A percentile compares a stretch with the other conserved stretches of the same genome.
phyloP scores from a whole-genome alignment of 2,329 filamentous ascomycete species.

The Ceratocystis cubensis region DNA sequence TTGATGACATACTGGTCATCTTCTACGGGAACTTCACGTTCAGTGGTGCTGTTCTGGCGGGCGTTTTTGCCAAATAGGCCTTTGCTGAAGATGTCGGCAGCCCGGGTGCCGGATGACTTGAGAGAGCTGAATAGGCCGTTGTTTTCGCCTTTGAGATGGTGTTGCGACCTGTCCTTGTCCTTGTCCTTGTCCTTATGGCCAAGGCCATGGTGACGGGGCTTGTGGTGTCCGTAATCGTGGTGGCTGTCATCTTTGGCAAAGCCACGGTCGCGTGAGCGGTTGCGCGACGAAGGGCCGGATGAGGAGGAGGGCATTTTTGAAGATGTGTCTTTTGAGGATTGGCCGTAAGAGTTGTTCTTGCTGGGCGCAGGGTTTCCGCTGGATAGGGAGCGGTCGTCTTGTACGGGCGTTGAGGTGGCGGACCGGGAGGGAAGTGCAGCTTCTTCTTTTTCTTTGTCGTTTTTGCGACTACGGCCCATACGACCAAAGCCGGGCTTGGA shows the following conservation, averaged over 20 bases:
- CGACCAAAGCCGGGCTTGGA: slow-evolving; percentile 41
- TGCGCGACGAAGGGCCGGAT: slow-evolving; percentile 42
- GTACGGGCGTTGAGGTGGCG: slow-evolving; percentile 14
- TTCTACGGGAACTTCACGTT: slow-evolving; percentile 53
- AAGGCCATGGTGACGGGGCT: slow-evolving; percentile 26
- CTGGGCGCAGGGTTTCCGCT: slow-evolving; percentile 8
- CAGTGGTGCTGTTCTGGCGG: slow-evolving; percentile 57
- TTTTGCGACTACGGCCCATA: slow-evolving; percentile 40
- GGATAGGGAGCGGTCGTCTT: slow-evolving; percentile 20
- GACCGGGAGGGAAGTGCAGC: slow-evolving; percentile 14
- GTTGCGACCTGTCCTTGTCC: slow-evolving; percentile 32
- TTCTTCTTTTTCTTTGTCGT: slow-evolving; percentile 40
- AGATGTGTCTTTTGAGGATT: slow-evolving; percentile 6
- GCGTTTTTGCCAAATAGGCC: slow-evolving; percentile 69
- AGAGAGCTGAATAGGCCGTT: slow-evolving; percentile 54
- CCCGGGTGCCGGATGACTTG: slow-evolving; percentile 58
- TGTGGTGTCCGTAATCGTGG: slow-evolving; percentile 20
- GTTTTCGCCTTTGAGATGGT: slow-evolving; percentile 32
- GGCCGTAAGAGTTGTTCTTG: slow-evolving; percentile 10
- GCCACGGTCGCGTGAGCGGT: slow-evolving; percentile 60
- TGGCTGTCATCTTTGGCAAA: slow-evolving; percentile 31
- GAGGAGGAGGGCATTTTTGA: slow-evolving; percentile 12
- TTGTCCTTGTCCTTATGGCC: slow-evolving; percentile 36
- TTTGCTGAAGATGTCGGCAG: slow-evolving; percentile 70
- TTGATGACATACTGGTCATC: slow-evolving; percentile 75